A percentile compares a stretch with the other conserved stretches of the same genome.
Evolutionary conservation across 2,329 filamentous ascomycete genomes (phyloP).

Genomic region (Ascochyta clinopodiicola): DNA sequence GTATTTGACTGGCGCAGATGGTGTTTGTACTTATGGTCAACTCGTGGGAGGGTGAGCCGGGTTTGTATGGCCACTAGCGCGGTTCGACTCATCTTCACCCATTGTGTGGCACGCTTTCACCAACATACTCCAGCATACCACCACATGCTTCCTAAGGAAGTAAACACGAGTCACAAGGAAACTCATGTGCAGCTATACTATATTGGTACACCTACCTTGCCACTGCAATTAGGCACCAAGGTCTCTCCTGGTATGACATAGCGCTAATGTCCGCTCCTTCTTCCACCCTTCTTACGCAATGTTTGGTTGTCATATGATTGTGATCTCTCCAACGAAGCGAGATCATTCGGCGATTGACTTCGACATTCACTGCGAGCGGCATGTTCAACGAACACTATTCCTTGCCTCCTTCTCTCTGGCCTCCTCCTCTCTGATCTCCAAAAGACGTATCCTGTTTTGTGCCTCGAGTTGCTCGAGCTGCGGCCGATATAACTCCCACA

Average conservation of each 20-base stretch:
- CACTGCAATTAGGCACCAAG: not conserved
- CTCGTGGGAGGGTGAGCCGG: not conserved
- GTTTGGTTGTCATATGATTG: not conserved
- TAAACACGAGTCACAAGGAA: not conserved
- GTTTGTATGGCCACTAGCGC: not conserved
- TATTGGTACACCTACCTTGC: not conserved
- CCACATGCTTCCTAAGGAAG: not conserved
- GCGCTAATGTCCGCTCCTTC: not conserved
- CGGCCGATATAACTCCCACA: not conserved
- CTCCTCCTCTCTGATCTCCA: not conserved
- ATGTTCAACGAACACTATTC: not conserved
- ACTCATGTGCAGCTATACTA: not conserved
- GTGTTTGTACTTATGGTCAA: constrained; percentile 13
- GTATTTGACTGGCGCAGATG: not conserved
- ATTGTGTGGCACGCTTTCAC: constrained; percentile 3
- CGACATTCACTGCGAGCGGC: not conserved
- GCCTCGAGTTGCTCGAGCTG: not conserved
- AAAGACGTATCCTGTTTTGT: not conserved
- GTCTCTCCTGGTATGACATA: not conserved
- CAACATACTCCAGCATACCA: not conserved
- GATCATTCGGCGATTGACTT: not conserved
- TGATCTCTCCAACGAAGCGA: not conserved
- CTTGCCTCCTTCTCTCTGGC: not conserved
- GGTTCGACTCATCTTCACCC: constrained; percentile 11
- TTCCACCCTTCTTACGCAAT: not conserved